Conservation (phyloP, 192 early-diverging fungal species). For the Entrophospora sp. region DNA sequence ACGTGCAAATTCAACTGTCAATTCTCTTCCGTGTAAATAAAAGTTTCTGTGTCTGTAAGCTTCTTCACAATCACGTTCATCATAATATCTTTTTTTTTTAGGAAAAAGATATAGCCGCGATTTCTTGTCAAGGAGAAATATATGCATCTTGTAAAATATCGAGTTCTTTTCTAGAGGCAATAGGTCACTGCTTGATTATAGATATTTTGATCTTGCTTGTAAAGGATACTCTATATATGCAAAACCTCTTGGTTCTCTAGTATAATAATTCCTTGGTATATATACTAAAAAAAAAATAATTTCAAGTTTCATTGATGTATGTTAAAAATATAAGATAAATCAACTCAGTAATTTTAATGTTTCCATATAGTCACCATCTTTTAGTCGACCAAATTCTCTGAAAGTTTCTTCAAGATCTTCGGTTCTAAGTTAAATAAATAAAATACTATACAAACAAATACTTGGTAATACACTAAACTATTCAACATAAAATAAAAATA, state of each 20-base stretch:
- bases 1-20: conserved; percentile 15
- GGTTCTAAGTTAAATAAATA: not conserved
- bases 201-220: conserved; percentile 7
- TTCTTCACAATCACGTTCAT: conserved; percentile 19
- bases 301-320: too few species aligned
- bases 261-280: conserved; percentile 17
- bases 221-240: conserved; percentile 22
- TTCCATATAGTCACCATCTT: not conserved
- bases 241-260: conserved; percentile 17
- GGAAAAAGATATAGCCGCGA: conserved; percentile 6
- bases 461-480: not conserved
- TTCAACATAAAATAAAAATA: not conserved
- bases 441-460: not conserved
- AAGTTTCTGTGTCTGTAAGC: conserved; percentile 2
- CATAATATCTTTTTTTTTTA: conserved; percentile 19
- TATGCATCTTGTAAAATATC: not conserved
- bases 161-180: not conserved
- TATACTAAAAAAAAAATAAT: not conserved
- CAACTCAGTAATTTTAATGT: not conserved
- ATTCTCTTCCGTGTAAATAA: conserved; percentile 8
- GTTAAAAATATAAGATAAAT: not conserved
- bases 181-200: conserved; percentile 8
- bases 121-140: conserved; percentile 19
- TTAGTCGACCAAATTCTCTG: conserved; percentile 13
- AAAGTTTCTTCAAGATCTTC: conserved; percentile 14